Evolutionary conservation across 495 filamentous ascomycete species (phyloP).

Genomic region (Lophiotrema nucula): DNA sequence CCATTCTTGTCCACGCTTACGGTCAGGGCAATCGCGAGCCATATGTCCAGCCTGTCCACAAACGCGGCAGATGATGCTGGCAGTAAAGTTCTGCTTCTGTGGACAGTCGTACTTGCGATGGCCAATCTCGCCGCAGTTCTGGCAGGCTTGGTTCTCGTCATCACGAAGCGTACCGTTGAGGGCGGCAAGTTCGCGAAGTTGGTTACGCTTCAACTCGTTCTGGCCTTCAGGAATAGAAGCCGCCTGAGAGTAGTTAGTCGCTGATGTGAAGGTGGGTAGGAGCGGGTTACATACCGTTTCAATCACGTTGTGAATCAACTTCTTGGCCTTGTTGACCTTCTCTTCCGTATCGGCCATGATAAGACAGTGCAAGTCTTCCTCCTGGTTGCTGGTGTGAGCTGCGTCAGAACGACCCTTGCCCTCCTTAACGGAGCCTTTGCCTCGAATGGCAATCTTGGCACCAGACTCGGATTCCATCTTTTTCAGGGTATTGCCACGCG

Average conservation of each 20-base stretch:
- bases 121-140: constrained; percentile 99
- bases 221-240: constrained; percentile 97
- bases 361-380: constrained; percentile 97
- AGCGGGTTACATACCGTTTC: constrained; percentile 73
- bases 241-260: constrained; percentile 56
- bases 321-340: constrained; percentile 97
- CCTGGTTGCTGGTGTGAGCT: constrained; percentile 98
- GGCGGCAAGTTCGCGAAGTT: constrained; percentile 93
- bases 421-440: constrained; percentile 99
- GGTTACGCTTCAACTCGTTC: constrained; percentile 97
- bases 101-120: constrained; percentile 99
- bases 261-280: neutral
- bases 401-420: constrained; percentile 98
- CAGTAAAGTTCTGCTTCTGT: constrained; percentile 94
- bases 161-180: constrained; percentile 98
- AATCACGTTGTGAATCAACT: constrained; percentile 94
- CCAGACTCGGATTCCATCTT: constrained; percentile 98
- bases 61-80: constrained; percentile 98
- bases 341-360: constrained; percentile 99
- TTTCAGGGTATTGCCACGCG: constrained; percentile 98
- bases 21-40: constrained; percentile 90
- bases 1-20: constrained; percentile 86
- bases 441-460: constrained; percentile 98
- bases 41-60: constrained; percentile 95
- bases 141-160: constrained; percentile 98